These are phyloP conservation scores for Przewalskia tangutica DNA, from an alignment of 257 asterid genomes.

Conservation along the genomic window DNA sequence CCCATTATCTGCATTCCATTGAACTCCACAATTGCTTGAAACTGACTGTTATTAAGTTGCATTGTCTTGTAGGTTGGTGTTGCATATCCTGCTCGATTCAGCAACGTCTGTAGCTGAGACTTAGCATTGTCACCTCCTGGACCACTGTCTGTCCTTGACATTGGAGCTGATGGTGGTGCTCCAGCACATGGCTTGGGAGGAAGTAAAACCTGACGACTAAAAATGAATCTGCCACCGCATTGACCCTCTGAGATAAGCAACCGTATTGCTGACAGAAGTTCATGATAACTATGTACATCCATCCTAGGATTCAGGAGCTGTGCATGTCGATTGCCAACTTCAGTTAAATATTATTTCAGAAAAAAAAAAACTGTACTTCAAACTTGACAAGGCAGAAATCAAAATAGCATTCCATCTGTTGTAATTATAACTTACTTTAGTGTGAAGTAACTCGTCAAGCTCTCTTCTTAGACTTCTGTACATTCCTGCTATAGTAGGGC, in stretches of 20 bases:
- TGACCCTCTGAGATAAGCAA: constrained; percentile 63
- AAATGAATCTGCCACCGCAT: constrained; percentile 61
- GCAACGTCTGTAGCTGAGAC: constrained; percentile 83
- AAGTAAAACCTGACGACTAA: constrained; percentile 37
- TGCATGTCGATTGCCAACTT: constrained; percentile 10
- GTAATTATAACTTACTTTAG: constrained; percentile 47
- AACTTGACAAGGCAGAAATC: background rate
- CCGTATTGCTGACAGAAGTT: constrained; percentile 68
- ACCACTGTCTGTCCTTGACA: constrained; percentile 43
- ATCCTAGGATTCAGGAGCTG: constrained; percentile 77
- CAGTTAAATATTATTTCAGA: background rate
- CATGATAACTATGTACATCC: constrained; percentile 57
- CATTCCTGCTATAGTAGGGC: constrained; percentile 40
- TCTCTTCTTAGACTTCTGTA: constrained; percentile 44
- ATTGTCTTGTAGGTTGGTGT: background rate
- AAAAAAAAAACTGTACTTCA: background rate
- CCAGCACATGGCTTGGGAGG: constrained; percentile 23
- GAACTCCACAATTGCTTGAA: constrained; percentile 53
- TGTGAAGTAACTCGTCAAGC: constrained; percentile 66
- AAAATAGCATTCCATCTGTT: background rate
- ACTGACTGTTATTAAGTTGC: constrained; percentile 51
- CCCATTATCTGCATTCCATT: constrained; percentile 69
- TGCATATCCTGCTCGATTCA: background rate
- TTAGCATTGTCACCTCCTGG: constrained; percentile 95
- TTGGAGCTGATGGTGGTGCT: constrained; percentile 21